phyloP scores from a whole-genome alignment of 1,284 basidiomycete genomes.

The Sporisorium sorghi region DNA sequence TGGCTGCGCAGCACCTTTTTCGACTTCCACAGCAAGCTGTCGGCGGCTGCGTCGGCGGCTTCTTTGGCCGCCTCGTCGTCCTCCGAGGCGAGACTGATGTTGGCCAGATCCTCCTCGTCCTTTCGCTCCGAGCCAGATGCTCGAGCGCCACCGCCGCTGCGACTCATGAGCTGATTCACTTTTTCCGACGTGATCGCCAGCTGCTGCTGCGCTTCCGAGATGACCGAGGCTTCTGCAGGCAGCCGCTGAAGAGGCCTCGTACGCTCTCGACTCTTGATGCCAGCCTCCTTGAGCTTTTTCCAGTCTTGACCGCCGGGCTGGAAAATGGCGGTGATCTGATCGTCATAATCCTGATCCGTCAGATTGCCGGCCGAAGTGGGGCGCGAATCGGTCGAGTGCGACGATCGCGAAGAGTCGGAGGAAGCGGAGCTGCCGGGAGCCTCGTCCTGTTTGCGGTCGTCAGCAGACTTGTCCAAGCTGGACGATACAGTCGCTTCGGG shows the following conservation, averaged over 20 bases:
- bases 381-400: conserved; percentile 34
- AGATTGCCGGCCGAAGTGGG: conserved; percentile 31
- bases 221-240: conserved; percentile 36
- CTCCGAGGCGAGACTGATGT: conserved; percentile 48
- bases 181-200: conserved; percentile 56
- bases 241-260: too few species aligned
- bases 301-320: conserved; percentile 58
- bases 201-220: conserved; percentile 50
- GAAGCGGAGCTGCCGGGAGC: conserved; percentile 36
- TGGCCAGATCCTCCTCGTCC: conserved; percentile 59
- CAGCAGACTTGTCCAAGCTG: conserved; percentile 6
- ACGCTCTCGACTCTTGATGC: conserved; percentile 50
- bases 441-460: conserved; percentile 30
- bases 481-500: conserved; percentile 16
- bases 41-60: conserved; percentile 49
- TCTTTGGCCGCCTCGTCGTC: conserved; percentile 45
- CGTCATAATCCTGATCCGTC: conserved; percentile 46
- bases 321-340: conserved; percentile 59
- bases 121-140: conserved; percentile 32
- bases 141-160: conserved; percentile 41
- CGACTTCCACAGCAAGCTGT: conserved; percentile 64
- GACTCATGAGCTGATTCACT: conserved; percentile 56
- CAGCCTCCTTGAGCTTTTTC: conserved; percentile 59
- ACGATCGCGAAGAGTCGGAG: conserved; percentile 45
- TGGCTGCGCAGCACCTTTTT: conserved; percentile 75